Evolutionary conservation across 306 rosid genomes (phyloP).

Genomic region (Purshia tridentata): DNA sequence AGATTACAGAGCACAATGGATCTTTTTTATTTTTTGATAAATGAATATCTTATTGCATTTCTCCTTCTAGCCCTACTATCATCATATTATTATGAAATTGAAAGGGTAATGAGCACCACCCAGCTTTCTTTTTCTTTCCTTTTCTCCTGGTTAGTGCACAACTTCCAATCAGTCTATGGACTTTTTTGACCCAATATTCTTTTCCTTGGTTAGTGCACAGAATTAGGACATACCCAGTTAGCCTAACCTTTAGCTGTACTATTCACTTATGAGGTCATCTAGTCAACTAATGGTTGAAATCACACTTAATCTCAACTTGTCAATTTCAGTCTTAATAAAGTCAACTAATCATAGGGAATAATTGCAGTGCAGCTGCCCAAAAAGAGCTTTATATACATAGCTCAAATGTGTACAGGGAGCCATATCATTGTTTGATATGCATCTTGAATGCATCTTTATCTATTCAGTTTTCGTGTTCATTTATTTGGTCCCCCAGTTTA

Average conservation of each 20-base stretch:
- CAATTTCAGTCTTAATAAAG: background rate
- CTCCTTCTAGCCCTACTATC: background rate
- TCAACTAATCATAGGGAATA: background rate
- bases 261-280: background rate
- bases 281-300: background rate
- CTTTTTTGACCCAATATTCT: conserved; percentile 40
- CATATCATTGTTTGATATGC: conserved; percentile 24
- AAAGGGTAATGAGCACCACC: background rate
- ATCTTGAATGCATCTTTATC: conserved; percentile 38
- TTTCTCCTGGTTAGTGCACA: conserved; percentile 43
- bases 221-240: conserved; percentile 33
- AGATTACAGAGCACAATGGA: no score
- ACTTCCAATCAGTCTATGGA: conserved; percentile 53
- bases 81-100: background rate
- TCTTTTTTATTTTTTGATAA: no score
- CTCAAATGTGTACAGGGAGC: conserved; percentile 31
- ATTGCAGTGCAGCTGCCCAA: conserved; percentile 21
- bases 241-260: conserved; percentile 1
- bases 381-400: conserved; percentile 33
- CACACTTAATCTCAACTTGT: background rate
- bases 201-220: conserved; percentile 23
- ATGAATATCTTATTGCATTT: no score
- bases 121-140: conserved; percentile 9
- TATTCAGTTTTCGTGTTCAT: conserved; percentile 28
- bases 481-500: conserved; percentile 19